These are phyloP conservation scores for Annulohypoxylon stygium DNA, from an alignment of 495 filamentous ascomycete species.

Conservation along the genomic window DNA sequence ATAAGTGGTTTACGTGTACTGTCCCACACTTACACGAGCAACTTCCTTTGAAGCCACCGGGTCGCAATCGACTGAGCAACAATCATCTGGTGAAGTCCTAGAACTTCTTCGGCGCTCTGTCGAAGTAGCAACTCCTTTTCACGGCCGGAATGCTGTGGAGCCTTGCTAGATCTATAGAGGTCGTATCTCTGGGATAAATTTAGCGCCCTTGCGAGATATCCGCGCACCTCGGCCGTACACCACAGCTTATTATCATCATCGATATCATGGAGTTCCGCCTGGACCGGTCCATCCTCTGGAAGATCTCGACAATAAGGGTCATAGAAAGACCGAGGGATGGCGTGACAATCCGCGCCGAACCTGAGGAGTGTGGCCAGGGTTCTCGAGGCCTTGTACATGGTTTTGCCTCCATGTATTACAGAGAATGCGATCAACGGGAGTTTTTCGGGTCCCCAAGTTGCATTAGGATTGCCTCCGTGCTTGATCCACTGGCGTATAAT, in stretches of 20 bases:
- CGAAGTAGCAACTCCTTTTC: conserved; percentile 50
- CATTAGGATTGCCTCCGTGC: conserved; percentile 24
- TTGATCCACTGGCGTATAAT: conserved; percentile 30
- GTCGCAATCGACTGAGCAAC: conserved; percentile 61
- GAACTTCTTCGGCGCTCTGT: conserved; percentile 51
- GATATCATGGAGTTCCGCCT: conserved; percentile 23
- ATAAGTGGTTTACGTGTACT: conserved; percentile 39
- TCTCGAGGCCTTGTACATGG: conserved; percentile 4
- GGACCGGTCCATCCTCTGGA: conserved; percentile 31
- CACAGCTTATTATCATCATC: conserved; percentile 31
- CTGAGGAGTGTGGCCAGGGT: conserved; percentile 24
- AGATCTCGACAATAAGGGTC: conserved; percentile 48
- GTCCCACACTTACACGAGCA: conserved; percentile 42
- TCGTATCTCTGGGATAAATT: conserved; percentile 64
- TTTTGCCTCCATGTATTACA: conserved; percentile 9
- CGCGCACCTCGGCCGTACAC: conserved; percentile 38
- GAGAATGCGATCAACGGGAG: conserved; percentile 25
- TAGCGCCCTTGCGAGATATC: conserved; percentile 50
- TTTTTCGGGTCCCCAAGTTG: conserved; percentile 6
- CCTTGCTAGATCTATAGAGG: conserved; percentile 53
- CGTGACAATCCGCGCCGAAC: conserved; percentile 16
- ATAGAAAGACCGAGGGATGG: conserved; percentile 54
- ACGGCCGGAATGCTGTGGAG: conserved; percentile 44
- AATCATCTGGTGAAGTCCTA: conserved; percentile 61
- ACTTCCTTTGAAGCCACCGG: conserved; percentile 47